Conservation (phyloP, 2,329 filamentous ascomycete species). For the Stemphylium beticola region DNA sequence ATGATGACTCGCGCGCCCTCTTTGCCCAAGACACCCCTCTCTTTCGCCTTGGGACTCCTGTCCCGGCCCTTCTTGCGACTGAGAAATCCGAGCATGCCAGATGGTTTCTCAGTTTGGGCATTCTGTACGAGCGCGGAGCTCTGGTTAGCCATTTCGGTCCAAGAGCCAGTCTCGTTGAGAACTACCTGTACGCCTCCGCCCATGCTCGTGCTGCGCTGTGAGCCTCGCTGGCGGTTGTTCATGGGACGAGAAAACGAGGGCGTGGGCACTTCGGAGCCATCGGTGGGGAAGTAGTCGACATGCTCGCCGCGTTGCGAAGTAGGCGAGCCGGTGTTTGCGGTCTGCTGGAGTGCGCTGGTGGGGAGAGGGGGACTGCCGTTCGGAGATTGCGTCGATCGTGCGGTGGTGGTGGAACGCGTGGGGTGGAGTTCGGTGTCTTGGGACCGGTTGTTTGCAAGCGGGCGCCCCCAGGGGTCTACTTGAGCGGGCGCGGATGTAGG, state of each 20-base stretch:
- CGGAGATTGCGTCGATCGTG: conserved; percentile 54
- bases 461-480: conserved; percentile 43
- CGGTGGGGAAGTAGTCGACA: conserved; percentile 44
- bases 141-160: conserved; percentile 87
- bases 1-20: conserved; percentile 77
- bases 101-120: conserved; percentile 56
- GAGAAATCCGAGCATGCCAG: conserved; percentile 89
- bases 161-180: conserved; percentile 85
- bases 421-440: conserved; percentile 48
- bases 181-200: conserved; percentile 89
- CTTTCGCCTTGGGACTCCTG: conserved; percentile 91
- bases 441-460: conserved; percentile 40
- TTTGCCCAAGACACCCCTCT: conserved; percentile 91
- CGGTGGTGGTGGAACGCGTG: conserved; percentile 43
- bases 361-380: conserved; percentile 56
- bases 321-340: conserved; percentile 35
- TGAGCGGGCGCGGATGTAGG: conserved; percentile 40
- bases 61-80: conserved; percentile 88
- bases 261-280: conserved; percentile 34
- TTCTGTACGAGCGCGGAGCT: conserved; percentile 70
- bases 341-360: conserved; percentile 32
- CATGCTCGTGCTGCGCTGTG: conserved; percentile 75
- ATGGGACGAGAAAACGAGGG: conserved; percentile 50
- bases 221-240: conserved; percentile 60
- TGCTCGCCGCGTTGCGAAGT: conserved; percentile 45